These are phyloP conservation scores for Scenedesmus sp. DNA, from an alignment of 163 green algal species.

Conservation along the genomic window DNA sequence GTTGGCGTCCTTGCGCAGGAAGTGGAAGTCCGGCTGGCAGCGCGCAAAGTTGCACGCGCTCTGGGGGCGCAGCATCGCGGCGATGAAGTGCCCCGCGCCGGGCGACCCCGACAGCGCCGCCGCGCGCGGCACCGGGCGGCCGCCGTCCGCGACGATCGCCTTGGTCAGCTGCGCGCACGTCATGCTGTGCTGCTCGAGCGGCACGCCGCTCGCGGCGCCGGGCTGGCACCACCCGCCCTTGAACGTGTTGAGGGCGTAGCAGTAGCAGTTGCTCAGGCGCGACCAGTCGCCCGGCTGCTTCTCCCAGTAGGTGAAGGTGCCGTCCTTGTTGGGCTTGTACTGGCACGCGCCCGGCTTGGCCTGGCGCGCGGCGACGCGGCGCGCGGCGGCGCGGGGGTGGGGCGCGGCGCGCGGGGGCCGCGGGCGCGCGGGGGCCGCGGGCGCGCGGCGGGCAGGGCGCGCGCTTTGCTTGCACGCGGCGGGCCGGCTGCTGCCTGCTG, in stretches of 20 bases:
- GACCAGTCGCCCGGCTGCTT: slow-evolving; percentile 40
- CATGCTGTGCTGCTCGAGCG: slow-evolving; percentile 26
- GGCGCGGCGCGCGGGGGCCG: no score
- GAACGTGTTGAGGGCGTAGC: slow-evolving; percentile 41
- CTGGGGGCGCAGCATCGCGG: slow-evolving; percentile 27
- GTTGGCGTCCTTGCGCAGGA: slow-evolving; percentile 40
- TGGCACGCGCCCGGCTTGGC: slow-evolving; percentile 30
- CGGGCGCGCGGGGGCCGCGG: no score
- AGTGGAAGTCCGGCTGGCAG: slow-evolving; percentile 49
- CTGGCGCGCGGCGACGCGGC: no score
- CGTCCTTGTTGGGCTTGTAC: slow-evolving; percentile 37
- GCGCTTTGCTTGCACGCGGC: no score
- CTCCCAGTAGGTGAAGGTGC: slow-evolving; percentile 43
- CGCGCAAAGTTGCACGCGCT: slow-evolving; percentile 36
- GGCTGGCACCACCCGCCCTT: slow-evolving; percentile 38
- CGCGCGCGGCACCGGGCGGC: not conserved
- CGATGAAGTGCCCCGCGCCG: slow-evolving; percentile 35
- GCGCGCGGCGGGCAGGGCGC: no score
- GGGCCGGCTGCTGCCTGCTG: no score
- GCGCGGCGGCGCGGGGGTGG: no score
- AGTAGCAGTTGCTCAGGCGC: slow-evolving; percentile 47
- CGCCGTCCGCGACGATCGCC: slow-evolving; percentile 38
- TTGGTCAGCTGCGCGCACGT: slow-evolving; percentile 32
- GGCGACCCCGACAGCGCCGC: slow-evolving; percentile 19
- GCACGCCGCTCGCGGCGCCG: slow-evolving; percentile 7